Base-by-base conservation (phyloP, 305 asterid species). In the Nicotiana rustica region DNA sequence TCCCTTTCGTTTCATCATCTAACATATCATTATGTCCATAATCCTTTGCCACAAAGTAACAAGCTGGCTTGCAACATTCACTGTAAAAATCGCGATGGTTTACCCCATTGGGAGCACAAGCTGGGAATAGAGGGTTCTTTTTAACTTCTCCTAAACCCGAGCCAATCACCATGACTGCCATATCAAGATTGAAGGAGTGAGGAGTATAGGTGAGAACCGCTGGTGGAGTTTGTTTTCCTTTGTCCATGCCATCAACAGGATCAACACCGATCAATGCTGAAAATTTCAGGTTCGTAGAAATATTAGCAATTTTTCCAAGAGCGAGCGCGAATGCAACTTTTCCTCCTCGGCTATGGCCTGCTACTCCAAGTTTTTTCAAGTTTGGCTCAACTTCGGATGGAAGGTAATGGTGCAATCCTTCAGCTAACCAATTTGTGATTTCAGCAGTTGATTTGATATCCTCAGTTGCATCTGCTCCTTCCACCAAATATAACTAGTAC, bases 321-420 rank as follows among this genome's bases (percentile, higher is more conserved):
- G 96, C 92, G 10, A 92, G 75, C 14, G 91, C 96, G 55, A 96
- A 96, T 0, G 97, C 97, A 2, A 89, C 98, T 86, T 96, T 96
- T 18, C 96, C 99, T 13, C 98, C 99, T 0, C 98, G 91, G 41
- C 98, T 94, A 44, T 96, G 99, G 61, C 99, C 98, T 1, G 93
- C 90, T 15, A 96, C 86, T 6, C 86, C 99, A 47, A 96, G 85
- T 80, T 91, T 91, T 2, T 29, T 68, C 38, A 94, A 60, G 85
- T 93, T 82, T 19, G 98, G 97, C 19, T 82, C 82, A 3, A 94
- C 91, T 12, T 87, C 18, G 10, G 90, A 61, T 25, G 97, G 98
- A 81, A 96, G 97, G 67, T 85, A 83, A 68, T 82, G 81, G 67
- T 62, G 41, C 61, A 94, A 82, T 61, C 91, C 93, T 82, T 84